Evolutionary conservation across 352 stramenopile genomes (phyloP), one percentile per base, ranked within the genome.

Genomic region (Phytophthora sojae): DNA sequence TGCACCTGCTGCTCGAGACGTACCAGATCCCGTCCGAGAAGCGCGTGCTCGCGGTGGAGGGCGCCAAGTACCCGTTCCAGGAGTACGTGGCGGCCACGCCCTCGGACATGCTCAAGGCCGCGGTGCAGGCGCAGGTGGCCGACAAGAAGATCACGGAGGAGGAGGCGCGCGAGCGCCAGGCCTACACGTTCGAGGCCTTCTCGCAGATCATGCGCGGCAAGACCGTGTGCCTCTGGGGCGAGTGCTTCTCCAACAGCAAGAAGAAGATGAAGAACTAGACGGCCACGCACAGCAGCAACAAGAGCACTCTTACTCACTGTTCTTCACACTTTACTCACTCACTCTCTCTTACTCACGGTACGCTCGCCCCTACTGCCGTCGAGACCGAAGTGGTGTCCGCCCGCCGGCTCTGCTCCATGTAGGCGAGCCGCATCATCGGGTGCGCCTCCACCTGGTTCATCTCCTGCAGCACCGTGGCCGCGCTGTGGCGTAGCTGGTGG

Each of bases 11-110:
- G 47, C 67, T 94, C 23, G 63, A 87, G 66, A 96, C 89, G 62
- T 94, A 91, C 63, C 89, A 96, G 71, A 82, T 96, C 54, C 89
- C 89, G 56, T 94, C 89, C 2, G 89, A 96, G 69, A 96, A 96
- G 68, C 89, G 89, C 39, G 87, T 96, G 57, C 62, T 94, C 15
- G 72, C 85, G 11, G 57, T 91, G 19, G 63, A 80, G 3, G 87
- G 89, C n/a, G 84, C 78, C 54, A 90, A 91, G 74, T 93, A 87
- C 57, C 87, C 87, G 44, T 88, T 93, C 75, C 87, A 96, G 64
- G 72, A 91, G 76, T 94, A 92, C 73, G 79, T 83, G 50, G n/a
- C 68, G 0, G 89, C 67, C 1, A 76, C 63, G 11, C 49, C 66
- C 1, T 69, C 79, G 23, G 79, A 82, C 25, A 75, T 83, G 66